Percentiles rank a stretch among this genome's conserved stretches.
phyloP scores from a whole-genome alignment of 2,329 filamentous ascomycete genomes.

The Fusarium penzigii region DNA sequence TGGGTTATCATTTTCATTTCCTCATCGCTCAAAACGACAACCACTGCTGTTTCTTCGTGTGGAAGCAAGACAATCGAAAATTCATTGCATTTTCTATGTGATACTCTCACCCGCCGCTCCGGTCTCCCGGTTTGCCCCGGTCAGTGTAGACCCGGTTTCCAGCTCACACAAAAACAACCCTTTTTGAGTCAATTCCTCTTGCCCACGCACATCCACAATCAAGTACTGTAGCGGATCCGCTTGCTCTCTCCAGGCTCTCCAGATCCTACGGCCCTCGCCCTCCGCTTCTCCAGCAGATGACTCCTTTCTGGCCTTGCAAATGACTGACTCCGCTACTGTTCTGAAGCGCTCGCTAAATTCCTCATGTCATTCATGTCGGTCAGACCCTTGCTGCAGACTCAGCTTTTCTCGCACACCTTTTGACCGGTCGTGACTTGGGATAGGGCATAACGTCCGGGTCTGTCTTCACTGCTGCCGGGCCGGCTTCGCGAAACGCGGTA shows the following conservation, averaged over 20 bases:
- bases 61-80: no score
- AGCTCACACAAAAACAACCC: not conserved
- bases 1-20: not conserved
- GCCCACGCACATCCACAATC: slow-evolving; percentile 5
- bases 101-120: not conserved
- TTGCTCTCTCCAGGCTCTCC: slow-evolving; percentile 8
- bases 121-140: not conserved
- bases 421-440: slow-evolving; percentile 4
- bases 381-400: slow-evolving; percentile 13
- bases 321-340: slow-evolving; percentile 13
- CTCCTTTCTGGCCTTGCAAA: slow-evolving; percentile 7
- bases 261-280: slow-evolving; percentile 4
- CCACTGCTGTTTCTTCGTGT: not conserved
- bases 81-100: not conserved
- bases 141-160: not conserved
- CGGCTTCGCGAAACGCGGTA: slow-evolving; percentile 16
- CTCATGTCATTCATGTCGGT: slow-evolving; percentile 11
- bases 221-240: slow-evolving; percentile 4
- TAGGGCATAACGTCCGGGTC: slow-evolving; percentile 11
- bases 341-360: slow-evolving; percentile 9
- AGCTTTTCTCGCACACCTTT: slow-evolving; percentile 8
- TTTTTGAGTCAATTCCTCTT: not conserved
- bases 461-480: slow-evolving; percentile 24
- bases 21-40: not conserved
- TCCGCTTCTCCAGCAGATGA: slow-evolving; percentile 17